Percentiles rank a stretch among this genome's conserved stretches.
Conservation (phyloP, 1,284 basidiomycete species). For the Tylopilus sp. region DNA sequence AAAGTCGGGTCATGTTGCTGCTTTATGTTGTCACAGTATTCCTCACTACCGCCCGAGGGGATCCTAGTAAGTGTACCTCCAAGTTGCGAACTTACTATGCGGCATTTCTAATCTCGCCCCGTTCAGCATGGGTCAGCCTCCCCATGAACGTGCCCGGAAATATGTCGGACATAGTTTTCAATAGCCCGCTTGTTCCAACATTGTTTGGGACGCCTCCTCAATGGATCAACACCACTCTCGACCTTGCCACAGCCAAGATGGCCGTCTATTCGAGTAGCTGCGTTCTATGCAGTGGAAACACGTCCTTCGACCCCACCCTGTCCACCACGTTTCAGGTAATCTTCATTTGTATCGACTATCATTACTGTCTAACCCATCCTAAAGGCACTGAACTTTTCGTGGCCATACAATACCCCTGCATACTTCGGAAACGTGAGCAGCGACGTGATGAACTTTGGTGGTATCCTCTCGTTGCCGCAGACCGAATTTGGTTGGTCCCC, state of each 20-base stretch:
- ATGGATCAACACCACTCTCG: slow-evolving; percentile 19
- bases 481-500: slow-evolving; percentile 15
- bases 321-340: slow-evolving; percentile 24
- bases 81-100: too few relatives aligned
- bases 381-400: slow-evolving; percentile 10
- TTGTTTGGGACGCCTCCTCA: slow-evolving; percentile 24
- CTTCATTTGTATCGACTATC: background rate
- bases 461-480: slow-evolving; percentile 10
- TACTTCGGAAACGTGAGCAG: slow-evolving; percentile 13
- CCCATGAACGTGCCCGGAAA: slow-evolving; percentile 12
- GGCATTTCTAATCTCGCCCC: background rate
- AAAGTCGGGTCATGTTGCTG: background rate
- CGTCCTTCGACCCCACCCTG: slow-evolving; percentile 15
- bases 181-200: slow-evolving; percentile 18
- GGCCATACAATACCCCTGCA: slow-evolving; percentile 9
- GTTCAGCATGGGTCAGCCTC: slow-evolving; percentile 16
- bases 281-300: slow-evolving; percentile 20
- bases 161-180: slow-evolving; percentile 15
- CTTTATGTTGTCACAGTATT: background rate
- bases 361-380: background rate
- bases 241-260: slow-evolving; percentile 16
- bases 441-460: slow-evolving; percentile 14
- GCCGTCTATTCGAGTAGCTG: slow-evolving; percentile 22
- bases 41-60: background rate
- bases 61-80: slow-evolving; percentile 2